Percentiles rank a stretch among this genome's conserved stretches.
phyloP scores from a whole-genome alignment of 371 early-diverging fungal species.

The Apophysomyces elegans region DNA sequence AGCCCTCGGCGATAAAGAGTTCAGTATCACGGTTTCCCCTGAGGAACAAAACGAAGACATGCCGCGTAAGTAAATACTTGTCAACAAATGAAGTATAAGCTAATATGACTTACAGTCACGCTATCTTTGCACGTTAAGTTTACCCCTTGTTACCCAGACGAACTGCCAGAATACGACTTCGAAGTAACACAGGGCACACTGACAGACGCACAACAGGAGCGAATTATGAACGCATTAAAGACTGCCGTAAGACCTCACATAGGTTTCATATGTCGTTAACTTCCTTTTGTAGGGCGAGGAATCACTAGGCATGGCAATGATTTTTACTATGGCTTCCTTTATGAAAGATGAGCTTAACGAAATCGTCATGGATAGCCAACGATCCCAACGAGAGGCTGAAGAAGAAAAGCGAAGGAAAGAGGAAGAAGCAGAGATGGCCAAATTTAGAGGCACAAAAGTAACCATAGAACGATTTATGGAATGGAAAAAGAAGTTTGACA shows the following conservation, averaged over 20 bases:
- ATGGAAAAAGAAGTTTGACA: conserved; percentile 84
- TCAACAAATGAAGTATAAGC: background rate
- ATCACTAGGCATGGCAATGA: conserved; percentile 91
- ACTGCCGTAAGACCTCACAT: conserved; percentile 43
- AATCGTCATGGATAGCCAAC: conserved; percentile 59
- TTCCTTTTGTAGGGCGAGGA: conserved; percentile 62
- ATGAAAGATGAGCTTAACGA: conserved; percentile 78
- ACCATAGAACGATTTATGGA: conserved; percentile 76
- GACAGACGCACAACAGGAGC: conserved; percentile 46
- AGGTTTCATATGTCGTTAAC: background rate
- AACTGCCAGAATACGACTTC: conserved; percentile 73
- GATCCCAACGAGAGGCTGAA: conserved; percentile 52
- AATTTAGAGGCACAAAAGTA: conserved; percentile 86
- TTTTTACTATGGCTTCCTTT: conserved; percentile 82
- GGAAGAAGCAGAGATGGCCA: conserved; percentile 80
- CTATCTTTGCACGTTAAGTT: conserved; percentile 74
- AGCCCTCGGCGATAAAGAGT: conserved; percentile 45
- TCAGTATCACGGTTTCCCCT: conserved; percentile 56
- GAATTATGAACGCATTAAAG: conserved; percentile 50
- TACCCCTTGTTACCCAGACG: conserved; percentile 89
- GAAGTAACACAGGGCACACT: conserved; percentile 56
- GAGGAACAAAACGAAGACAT: conserved; percentile 61
- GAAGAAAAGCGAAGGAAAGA: conserved; percentile 68
- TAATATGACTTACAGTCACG: conserved; percentile 32
- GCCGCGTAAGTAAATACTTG: conserved; percentile 42